Percentiles rank a stretch among this genome's conserved stretches.
Evolutionary conservation across 768 basidiomycete species (phyloP).

Genomic region (Amanita thiersii): DNA sequence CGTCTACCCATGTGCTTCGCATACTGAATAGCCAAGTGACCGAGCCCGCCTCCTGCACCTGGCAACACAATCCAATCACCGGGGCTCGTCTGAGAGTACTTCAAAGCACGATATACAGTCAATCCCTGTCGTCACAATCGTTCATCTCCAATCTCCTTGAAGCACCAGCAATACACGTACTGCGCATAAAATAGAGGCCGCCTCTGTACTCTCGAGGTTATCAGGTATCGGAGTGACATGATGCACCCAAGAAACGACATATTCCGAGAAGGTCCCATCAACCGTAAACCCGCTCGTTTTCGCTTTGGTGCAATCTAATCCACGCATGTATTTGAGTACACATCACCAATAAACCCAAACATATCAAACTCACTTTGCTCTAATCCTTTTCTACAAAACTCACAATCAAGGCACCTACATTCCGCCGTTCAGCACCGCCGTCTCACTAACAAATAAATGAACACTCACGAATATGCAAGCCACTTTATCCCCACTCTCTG

Average conservation of each 20-base stretch:
- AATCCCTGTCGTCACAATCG: conserved; percentile 42
- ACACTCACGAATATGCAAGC: conserved; percentile 49
- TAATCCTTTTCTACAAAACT: conserved; percentile 65
- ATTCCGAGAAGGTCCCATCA: conserved; percentile 73
- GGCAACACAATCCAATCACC: conserved; percentile 75
- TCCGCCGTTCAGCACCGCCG: neutral
- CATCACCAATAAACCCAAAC: neutral
- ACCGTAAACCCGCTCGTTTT: conserved; percentile 63
- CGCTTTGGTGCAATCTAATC: conserved; percentile 48
- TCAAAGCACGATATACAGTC: conserved; percentile 82
- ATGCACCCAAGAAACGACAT: conserved; percentile 50
- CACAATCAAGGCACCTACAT: conserved; percentile 57
- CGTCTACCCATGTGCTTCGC: conserved; percentile 70
- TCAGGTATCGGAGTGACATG: conserved; percentile 81
- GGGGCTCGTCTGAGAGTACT: conserved; percentile 52
- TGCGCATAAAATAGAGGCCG: conserved; percentile 74
- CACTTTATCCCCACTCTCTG: conserved; percentile 82
- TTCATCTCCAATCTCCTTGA: neutral
- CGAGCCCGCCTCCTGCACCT: conserved; percentile 77
- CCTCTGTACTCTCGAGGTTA: conserved; percentile 49
- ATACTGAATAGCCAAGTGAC: conserved; percentile 75
- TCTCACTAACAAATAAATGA: neutral
- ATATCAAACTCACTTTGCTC: conserved; percentile 53
- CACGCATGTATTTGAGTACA: neutral
- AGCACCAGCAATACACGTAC: conserved; percentile 25